Conservation (phyloP, 768 basidiomycete species). For the Symmetrospora coprosmae region DNA sequence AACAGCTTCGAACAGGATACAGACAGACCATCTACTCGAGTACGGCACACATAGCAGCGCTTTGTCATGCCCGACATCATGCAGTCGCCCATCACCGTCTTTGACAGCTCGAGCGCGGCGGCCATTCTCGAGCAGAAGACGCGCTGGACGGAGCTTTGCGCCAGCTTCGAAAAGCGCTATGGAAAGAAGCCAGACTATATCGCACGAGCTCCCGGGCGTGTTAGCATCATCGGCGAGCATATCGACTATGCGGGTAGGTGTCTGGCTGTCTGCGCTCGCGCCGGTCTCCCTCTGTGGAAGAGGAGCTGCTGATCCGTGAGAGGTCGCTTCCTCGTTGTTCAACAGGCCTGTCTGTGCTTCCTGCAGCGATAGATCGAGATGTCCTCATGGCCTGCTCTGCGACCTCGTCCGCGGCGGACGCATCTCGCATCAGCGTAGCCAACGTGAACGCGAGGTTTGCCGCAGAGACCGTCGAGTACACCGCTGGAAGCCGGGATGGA, state of each 20-base stretch:
- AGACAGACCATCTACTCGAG: too few species aligned
- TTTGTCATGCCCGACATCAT: constrained; percentile 4
- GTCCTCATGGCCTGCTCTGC: constrained; percentile 29
- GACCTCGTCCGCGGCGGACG: neutral
- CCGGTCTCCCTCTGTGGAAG: too few species aligned
- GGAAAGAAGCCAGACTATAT: constrained; percentile 27
- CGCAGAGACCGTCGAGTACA: constrained; percentile 25
- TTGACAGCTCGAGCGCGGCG: neutral
- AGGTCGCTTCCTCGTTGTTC: too few species aligned
- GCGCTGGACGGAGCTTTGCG: constrained; percentile 27
- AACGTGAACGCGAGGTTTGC: constrained; percentile 29
- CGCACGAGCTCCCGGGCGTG: constrained; percentile 34
- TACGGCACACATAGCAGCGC: neutral
- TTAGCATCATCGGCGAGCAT: constrained; percentile 35
- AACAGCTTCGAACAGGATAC: too few species aligned
- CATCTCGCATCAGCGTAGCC: constrained; percentile 24
- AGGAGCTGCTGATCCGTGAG: too few species aligned
- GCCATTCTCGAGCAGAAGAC: neutral
- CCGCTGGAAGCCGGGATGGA: neutral
- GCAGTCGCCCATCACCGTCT: constrained; percentile 14
- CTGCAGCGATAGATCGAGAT: constrained; percentile 33
- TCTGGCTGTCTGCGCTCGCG: too few species aligned
- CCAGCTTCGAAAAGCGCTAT: constrained; percentile 25
- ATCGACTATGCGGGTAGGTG: constrained; percentile 33
- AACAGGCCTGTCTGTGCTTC: constrained; percentile 28